Percentiles rank a stretch among this genome's conserved stretches.
Evolutionary conservation across 345 rosid genomes (phyloP).

Genomic region (Bretschneidera sinensis): DNA sequence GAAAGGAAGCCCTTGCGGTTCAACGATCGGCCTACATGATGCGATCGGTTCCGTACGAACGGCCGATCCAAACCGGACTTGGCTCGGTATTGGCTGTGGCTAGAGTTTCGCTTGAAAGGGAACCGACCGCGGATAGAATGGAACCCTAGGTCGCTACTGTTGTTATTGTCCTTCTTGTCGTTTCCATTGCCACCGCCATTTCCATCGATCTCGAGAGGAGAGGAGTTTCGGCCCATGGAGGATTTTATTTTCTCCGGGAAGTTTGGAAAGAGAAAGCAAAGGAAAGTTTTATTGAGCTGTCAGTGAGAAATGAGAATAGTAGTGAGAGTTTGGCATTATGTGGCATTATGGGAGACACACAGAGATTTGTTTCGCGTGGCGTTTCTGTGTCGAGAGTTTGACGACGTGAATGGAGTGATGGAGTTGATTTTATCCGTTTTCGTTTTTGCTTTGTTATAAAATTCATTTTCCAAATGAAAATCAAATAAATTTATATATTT

Average conservation of each 20-base stretch:
- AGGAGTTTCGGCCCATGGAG: slow-evolving; percentile 47
- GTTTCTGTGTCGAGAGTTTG: too few species aligned
- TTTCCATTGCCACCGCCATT: slow-evolving; percentile 23
- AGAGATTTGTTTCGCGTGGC: not conserved
- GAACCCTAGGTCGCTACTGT: slow-evolving; percentile 25
- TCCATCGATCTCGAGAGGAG: slow-evolving; percentile 39
- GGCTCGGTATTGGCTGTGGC: slow-evolving; percentile 32
- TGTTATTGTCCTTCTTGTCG: slow-evolving; percentile 15
- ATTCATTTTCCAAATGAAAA: too few species aligned
- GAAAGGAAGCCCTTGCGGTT: slow-evolving; percentile 56
- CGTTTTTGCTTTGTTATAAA: too few species aligned
- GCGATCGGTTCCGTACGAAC: slow-evolving; percentile 33
- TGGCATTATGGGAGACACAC: slow-evolving; percentile 13
- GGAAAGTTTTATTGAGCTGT: slow-evolving; percentile 6
- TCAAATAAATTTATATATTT: too few species aligned
- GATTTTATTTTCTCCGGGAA: slow-evolving; percentile 4
- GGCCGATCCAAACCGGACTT: slow-evolving; percentile 43
- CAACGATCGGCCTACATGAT: slow-evolving; percentile 26
- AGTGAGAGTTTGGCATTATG: slow-evolving; percentile 21
- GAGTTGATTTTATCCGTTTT: too few species aligned
- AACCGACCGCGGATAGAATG: slow-evolving; percentile 63
- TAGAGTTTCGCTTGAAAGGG: slow-evolving; percentile 54
- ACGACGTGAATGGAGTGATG: too few species aligned
- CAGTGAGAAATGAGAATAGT: slow-evolving; percentile 14
- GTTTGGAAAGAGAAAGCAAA: not conserved